Evolutionary conservation across 345 rosid genomes (phyloP), one percentile per base, ranked within the genome.

Genomic region (Camelina hispida): DNA sequence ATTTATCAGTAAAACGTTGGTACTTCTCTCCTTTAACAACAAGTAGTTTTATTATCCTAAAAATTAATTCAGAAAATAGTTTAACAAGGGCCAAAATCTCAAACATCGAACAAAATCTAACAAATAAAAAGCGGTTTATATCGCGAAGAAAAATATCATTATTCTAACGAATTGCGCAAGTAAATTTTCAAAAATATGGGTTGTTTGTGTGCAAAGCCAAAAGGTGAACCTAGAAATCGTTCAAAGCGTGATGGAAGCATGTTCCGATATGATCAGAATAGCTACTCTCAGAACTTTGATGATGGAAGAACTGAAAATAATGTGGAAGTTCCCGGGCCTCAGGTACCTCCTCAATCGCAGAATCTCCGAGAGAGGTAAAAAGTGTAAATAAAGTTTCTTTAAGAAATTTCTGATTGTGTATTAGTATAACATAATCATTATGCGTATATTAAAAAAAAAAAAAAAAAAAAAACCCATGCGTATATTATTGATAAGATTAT

Each of bases 231-330:
- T 43, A 46, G 57, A n/a, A 22, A 55, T 18, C 2, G 57, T 22
- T 25, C 40, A 9, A 2, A 4, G 32, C 40, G 25, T 73, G 30
- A 64, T 10, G 6, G 14, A 54, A 53, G 56, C 64, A 64, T 62
- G 69, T 72, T 73, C 62, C 77, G 71, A 34, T 73, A 73, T 64
- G 77, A 73, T 73, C n/a, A 14, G 35, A 9, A 20, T 7, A 73
- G 64, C 46, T 73, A 73, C 37, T 30, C 55, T 32, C 62, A 28
- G 55, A 73, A 73, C n/a, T 73, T 73, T 8, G 77, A 73, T 44
- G 70, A 64, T 64, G 77, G 70, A 53, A 62, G 14, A 72, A 28
- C 2, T 28, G 62, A 72, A 25, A 52, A 23, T 38, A 18, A 18
- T 40, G 34, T 25, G 43, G 18, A 72, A 38, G 15, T 52, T 40